Evolutionary conservation across 108 stramenopile genomes (phyloP), one percentile per base, ranked within the genome.

Genomic region (Fistulifera pelliculosa): DNA sequence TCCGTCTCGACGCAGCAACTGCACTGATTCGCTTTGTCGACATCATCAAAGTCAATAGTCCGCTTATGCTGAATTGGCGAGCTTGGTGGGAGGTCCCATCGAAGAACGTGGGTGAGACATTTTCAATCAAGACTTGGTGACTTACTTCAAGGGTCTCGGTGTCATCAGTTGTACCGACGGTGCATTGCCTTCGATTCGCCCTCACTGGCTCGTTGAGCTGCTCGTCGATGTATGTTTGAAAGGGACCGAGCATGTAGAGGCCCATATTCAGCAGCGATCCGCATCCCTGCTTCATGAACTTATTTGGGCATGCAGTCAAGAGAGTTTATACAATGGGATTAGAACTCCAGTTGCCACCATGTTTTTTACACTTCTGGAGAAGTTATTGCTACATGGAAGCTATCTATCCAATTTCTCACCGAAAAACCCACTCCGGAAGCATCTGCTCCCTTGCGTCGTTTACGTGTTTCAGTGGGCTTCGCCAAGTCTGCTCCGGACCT

Each of bases 381-480:
- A 92, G 63, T 47, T 85, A 13, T 57, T 88, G 3, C 26, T 56
- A 17, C 70, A 81, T 38, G 54, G 75, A n/a, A 65, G 64, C 24
- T 86, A 92, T 60, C 57, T 87, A 7, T 76, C 88, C 1, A 87
- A 62, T 43, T 76, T 92, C 25, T 63, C 72, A 35, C 58, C 80
- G 10, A 87, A 87, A 56, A 77, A 70, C 22, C 83, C 85, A 59
- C 65, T 92, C 2, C 66, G 90, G 12, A 81, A 75, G 55, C 86
- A 92, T 59, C 59, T 92, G n/a, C 47, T 87, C 38, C 79, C 83
- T 22, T 85, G 84, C 56, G 68, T 74, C 31, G 66, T 87, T 0
- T 85, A 81, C 52, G 76, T 87, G 10, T 60, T 92, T 15, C 90
- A 92, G 44, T 80, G 79, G 69, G 81, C 90, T 12, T 84, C 86